phyloP scores from a whole-genome alignment of 306 rosid species.

The Acacia confusa region DNA sequence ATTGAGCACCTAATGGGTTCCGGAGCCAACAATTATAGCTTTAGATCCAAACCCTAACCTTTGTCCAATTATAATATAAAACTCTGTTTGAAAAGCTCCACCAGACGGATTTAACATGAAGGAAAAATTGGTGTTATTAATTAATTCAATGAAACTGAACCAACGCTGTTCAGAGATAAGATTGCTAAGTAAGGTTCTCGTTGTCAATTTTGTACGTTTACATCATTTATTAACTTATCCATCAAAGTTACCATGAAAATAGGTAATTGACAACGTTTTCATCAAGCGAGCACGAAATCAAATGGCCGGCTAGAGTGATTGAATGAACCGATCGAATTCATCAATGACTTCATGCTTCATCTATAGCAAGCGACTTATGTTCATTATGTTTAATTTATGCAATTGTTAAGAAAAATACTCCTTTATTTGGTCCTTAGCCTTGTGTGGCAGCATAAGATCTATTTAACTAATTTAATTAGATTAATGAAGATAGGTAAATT shows the following conservation, averaged over 20 bases:
- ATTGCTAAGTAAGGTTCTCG: not conserved
- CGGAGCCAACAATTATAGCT: not conserved
- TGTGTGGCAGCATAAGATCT: no score
- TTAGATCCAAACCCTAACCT: not conserved
- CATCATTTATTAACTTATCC: not conserved
- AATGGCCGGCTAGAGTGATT: not conserved
- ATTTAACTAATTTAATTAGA: no score
- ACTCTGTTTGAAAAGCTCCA: not conserved
- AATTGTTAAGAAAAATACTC: no score
- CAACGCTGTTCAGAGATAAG: not conserved
- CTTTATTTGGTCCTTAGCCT: no score
- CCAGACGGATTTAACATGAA: not conserved
- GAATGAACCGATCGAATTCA: not conserved
- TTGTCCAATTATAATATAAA: no score
- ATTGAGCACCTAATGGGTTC: no score
- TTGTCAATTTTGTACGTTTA: not conserved
- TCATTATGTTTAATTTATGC: no score
- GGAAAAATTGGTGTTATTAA: not conserved
- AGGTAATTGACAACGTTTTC: not conserved
- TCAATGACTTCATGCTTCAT: not conserved
- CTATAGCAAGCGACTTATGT: no score
- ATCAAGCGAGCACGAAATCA: not conserved
- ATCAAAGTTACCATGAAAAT: constrained; percentile 4
- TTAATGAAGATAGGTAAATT: no score
- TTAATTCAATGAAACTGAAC: no score